phyloP scores from a whole-genome alignment of 345 rosid species.

The Gossypium sturtianum region DNA sequence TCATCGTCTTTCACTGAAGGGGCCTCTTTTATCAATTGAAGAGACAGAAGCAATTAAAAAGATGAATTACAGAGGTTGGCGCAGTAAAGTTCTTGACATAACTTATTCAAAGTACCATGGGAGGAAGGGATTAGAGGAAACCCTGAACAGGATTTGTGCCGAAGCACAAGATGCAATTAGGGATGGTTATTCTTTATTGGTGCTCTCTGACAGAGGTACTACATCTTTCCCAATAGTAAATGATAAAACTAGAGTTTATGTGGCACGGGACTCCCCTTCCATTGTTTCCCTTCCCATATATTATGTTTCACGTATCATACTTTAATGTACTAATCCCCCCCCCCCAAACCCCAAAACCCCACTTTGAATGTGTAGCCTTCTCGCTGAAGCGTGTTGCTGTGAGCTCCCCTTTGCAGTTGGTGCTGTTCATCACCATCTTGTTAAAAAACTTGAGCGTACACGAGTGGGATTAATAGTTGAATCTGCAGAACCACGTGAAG shows the following conservation, averaged over 20 bases:
- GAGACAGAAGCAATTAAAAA: constrained; percentile 86
- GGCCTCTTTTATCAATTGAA: constrained; percentile 68
- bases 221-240: neutral
- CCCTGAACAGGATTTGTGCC: constrained; percentile 78
- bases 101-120: constrained; percentile 73
- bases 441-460: constrained; percentile 81
- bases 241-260: neutral
- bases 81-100: constrained; percentile 78
- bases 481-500: constrained; percentile 98
- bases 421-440: constrained; percentile 93
- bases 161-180: constrained; percentile 83
- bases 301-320: neutral
- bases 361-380: constrained; percentile 46
- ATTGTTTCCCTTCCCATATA: neutral
- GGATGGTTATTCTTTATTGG: constrained; percentile 75
- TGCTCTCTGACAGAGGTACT: constrained; percentile 95
- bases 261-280: neutral
- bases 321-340: neutral
- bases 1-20: constrained; percentile 83
- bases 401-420: constrained; percentile 96
- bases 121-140: constrained; percentile 83
- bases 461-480: constrained; percentile 84
- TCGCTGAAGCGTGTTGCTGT: constrained; percentile 74
- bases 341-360: too few species aligned
- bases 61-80: constrained; percentile 91